phyloP scores from a whole-genome alignment of 306 rosid species.

The Quercus mongolica region DNA sequence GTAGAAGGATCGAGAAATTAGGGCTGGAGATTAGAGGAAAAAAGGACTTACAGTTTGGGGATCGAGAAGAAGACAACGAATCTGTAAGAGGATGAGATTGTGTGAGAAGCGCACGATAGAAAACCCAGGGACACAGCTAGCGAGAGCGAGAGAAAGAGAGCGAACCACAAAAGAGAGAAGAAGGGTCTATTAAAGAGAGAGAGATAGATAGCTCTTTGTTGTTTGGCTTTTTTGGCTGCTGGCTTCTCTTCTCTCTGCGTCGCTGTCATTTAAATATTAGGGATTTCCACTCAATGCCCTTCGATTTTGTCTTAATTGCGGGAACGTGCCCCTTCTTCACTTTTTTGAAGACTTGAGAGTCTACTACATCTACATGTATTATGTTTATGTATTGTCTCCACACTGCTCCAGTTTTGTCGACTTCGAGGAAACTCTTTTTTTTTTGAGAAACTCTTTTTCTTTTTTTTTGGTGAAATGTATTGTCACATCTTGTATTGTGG shows the following conservation, averaged over 20 bases:
- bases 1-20: constrained; percentile 16
- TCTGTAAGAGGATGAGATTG: constrained; percentile 65
- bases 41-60: constrained; percentile 67
- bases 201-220: constrained; percentile 17
- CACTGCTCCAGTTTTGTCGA: too few species aligned
- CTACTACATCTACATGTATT: too few species aligned
- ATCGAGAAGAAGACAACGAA: constrained; percentile 49
- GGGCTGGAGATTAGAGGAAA: constrained; percentile 32
- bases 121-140: constrained; percentile 11
- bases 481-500: too few species aligned
- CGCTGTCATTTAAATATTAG: constrained; percentile 46
- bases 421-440: too few species aligned
- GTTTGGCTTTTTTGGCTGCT: constrained; percentile 58
- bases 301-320: constrained; percentile 36
- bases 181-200: constrained; percentile 28
- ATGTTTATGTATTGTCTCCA: too few species aligned
- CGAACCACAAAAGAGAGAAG: constrained; percentile 36
- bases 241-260: constrained; percentile 37
- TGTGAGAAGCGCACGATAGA: constrained; percentile 56
- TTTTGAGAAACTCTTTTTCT: too few species aligned
- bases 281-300: constrained; percentile 27
- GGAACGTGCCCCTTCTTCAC: not conserved
- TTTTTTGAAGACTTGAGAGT: too few species aligned
- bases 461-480: too few species aligned
- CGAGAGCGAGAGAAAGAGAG: constrained; percentile 32